A percentile compares a stretch with the other conserved stretches of the same genome.
phyloP scores from a whole-genome alignment of 495 filamentous ascomycete genomes.

The Neurospora discreta region DNA sequence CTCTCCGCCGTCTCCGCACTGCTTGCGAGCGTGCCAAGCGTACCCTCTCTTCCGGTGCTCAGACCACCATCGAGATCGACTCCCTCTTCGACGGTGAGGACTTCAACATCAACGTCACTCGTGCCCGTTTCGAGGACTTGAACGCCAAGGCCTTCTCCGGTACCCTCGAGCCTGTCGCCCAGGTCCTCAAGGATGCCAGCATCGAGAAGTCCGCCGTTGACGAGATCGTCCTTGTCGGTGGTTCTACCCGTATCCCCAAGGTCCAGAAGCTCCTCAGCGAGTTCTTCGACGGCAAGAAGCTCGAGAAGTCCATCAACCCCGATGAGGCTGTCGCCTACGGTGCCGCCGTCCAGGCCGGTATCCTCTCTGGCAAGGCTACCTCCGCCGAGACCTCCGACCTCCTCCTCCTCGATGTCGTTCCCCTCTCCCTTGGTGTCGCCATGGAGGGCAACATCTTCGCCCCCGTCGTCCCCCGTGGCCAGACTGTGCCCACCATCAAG shows the following conservation, averaged over 20 bases:
- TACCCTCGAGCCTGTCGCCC: conserved; percentile 96
- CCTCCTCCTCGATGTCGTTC: conserved; percentile 90
- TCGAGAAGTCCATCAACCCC: conserved; percentile 99
- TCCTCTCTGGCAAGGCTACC: conserved; percentile 92
- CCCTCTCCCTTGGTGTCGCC: conserved; percentile 96
- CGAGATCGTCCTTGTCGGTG: conserved; percentile 97
- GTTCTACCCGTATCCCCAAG: conserved; percentile 97
- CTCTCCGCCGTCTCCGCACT: conserved; percentile 92
- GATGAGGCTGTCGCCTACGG: conserved; percentile 99
- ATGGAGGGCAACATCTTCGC: conserved; percentile 99
- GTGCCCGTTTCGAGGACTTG: conserved; percentile 98
- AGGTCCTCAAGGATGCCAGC: conserved; percentile 93
- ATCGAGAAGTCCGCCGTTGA: conserved; percentile 91
- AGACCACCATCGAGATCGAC: conserved; percentile 98
- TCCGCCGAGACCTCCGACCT: conserved; percentile 93
- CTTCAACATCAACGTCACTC: conserved; percentile 98
- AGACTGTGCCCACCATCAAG: conserved; percentile 88
- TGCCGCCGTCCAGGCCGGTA: conserved; percentile 96
- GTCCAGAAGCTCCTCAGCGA: conserved; percentile 97
- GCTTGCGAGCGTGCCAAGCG: conserved; percentile 99
- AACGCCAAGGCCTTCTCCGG: conserved; percentile 94
- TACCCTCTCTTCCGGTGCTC: conserved; percentile 89
- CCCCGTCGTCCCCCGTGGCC: conserved; percentile 82
- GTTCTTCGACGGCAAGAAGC: conserved; percentile 99
- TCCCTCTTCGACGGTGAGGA: conserved; percentile 96